These are phyloP conservation scores for Penicillium brevicompactum DNA, from an alignment of 2,329 filamentous ascomycete genomes.

Conservation along the genomic window DNA sequence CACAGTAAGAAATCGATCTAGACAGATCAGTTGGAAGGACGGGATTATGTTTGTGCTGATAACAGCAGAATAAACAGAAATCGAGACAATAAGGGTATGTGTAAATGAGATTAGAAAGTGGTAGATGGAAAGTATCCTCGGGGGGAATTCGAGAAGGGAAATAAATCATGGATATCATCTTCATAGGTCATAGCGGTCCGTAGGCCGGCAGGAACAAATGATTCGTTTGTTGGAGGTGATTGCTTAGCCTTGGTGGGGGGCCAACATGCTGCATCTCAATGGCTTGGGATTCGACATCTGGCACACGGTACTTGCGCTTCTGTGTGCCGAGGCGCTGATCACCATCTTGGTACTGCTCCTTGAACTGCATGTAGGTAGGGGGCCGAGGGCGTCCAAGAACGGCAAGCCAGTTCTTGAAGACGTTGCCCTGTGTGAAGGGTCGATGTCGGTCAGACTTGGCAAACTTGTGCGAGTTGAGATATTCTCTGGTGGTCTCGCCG, in stretches of 20 bases:
- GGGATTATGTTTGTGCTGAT: slow-evolving; percentile 1
- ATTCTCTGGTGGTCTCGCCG: slow-evolving; percentile 94
- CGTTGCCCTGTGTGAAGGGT: slow-evolving; percentile 78
- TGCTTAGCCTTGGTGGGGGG: slow-evolving; percentile 23
- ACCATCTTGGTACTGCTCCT: slow-evolving; percentile 71
- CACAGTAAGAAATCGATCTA: slow-evolving; percentile 18
- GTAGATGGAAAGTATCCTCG: slow-evolving; percentile 10
- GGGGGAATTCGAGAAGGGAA: slow-evolving; percentile 10
- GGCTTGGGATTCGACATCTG: slow-evolving; percentile 54
- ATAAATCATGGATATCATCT: slow-evolving; percentile 22
- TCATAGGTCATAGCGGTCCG: slow-evolving; percentile 20
- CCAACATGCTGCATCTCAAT: slow-evolving; percentile 74
- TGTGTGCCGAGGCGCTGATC: slow-evolving; percentile 78
- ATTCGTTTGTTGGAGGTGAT: slow-evolving; percentile 3
- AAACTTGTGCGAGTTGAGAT: slow-evolving; percentile 95
- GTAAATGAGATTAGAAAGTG: slow-evolving; percentile 21
- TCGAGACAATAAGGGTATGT: slow-evolving; percentile 18
- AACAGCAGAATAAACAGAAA: slow-evolving; percentile 8
- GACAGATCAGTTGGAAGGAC: slow-evolving; percentile 18
- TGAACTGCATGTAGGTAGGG: slow-evolving; percentile 88
- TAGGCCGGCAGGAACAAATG: slow-evolving; percentile 9
- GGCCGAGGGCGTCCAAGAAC: slow-evolving; percentile 82
- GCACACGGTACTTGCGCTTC: slow-evolving; percentile 55
- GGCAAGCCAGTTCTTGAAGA: slow-evolving; percentile 75
- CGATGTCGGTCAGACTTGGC: slow-evolving; percentile 86